Percentiles rank a stretch among this genome's conserved stretches.
phyloP scores from a whole-genome alignment of 2,329 filamentous ascomycete species.

The Dendrostoma leiphaemia region DNA sequence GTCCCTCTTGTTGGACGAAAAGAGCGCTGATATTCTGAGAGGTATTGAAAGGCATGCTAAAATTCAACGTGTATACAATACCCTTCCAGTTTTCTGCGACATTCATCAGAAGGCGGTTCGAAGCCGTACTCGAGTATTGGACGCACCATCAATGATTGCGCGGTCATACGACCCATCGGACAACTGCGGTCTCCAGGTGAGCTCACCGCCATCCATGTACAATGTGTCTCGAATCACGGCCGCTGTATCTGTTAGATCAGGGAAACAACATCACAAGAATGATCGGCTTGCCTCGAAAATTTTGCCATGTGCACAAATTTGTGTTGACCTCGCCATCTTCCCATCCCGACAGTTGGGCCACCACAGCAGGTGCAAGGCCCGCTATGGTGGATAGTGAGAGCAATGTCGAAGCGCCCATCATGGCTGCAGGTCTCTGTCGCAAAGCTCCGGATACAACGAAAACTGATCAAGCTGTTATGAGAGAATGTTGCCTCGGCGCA shows the following conservation, averaged over 20 bases:
- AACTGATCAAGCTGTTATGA: background rate
- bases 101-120: background rate
- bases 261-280: background rate
- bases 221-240: slow-evolving; percentile 59
- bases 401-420: slow-evolving; percentile 29
- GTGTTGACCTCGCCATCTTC: slow-evolving; percentile 50
- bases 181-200: slow-evolving; percentile 52
- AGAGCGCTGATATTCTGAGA: slow-evolving; percentile 52
- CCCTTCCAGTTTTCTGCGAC: slow-evolving; percentile 49
- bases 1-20: slow-evolving; percentile 39
- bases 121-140: background rate
- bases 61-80: slow-evolving; percentile 55
- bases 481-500: background rate
- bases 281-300: slow-evolving; percentile 38
- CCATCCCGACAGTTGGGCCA: slow-evolving; percentile 50
- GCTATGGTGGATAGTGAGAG: slow-evolving; percentile 26
- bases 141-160: slow-evolving; percentile 41
- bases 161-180: slow-evolving; percentile 38
- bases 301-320: slow-evolving; percentile 58
- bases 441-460: too few relatives aligned
- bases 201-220: slow-evolving; percentile 62
- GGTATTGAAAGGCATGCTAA: slow-evolving; percentile 54
- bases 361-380: slow-evolving; percentile 26
- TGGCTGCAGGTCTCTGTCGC: too few relatives aligned
- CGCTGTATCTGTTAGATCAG: slow-evolving; percentile 38